Evolutionary conservation across 352 stramenopile species (phyloP), one percentile per base, ranked within the genome.

Genomic region (Phytophthora rubi): DNA sequence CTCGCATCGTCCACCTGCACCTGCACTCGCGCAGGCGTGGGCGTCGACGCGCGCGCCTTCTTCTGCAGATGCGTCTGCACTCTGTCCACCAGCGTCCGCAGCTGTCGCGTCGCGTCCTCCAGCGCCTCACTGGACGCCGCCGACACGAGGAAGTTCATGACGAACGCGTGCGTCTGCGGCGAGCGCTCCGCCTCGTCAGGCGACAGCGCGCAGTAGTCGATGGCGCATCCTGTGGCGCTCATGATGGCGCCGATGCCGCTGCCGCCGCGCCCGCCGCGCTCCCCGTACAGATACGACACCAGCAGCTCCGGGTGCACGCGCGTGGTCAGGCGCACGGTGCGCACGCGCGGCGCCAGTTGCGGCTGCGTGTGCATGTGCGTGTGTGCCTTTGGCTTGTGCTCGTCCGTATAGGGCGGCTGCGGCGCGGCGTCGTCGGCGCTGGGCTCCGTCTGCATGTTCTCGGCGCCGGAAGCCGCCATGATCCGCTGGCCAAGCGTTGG

Each of bases 141-240:
- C 2, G 79, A 79, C 15, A 91, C 70, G 10, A 93, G 28, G 33
- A 92, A 93, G 42, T 81, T 87, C 77, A 92, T 85, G 21, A 80
- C 65, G 67, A 77, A 89, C 9, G 63, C 58, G 70, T 44, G 35
- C 35, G 35, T 44, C 35, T 44, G 12, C 35, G 35, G 71, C 16
- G 62, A 77, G 16, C 77, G 68, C 53, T 77, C 65, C 0, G 54
- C 32, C n/a, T 91, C 83, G 5, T 78, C 77, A 0, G 85, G 82
- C 0, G 82, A 88, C 48, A 85, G 61, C 4, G 85, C 80, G 10
- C 85, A 93, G 55, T 91, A 91, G 55, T 91, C 82, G 33, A 93
- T 83, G 12, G 79, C 82, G 47, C 80, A 90, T 4, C 67, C 79
- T 0, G 81, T 89, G 3, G 70, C 58, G 10, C 70, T 62, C 51